Percentiles rank a stretch among this genome's conserved stretches.
These are phyloP conservation scores for Mortierella sp. DNA, from an alignment of 371 early-diverging fungal species.

Conservation along the genomic window DNA sequence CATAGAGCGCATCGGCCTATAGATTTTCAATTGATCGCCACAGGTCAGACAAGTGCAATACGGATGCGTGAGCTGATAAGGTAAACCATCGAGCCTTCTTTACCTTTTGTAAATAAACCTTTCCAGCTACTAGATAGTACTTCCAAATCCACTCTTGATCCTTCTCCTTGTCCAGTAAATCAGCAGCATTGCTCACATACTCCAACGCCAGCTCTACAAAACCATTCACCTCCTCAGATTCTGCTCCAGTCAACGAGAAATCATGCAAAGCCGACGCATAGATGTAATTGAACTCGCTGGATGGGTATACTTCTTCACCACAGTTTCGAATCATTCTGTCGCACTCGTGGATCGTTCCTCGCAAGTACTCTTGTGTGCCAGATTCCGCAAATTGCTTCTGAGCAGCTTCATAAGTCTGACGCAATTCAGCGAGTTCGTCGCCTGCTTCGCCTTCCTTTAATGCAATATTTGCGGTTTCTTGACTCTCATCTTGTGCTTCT, in stretches of 20 bases:
- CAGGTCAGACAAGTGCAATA: neutral
- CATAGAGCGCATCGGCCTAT: conserved; percentile 45
- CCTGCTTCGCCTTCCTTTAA: conserved; percentile 43
- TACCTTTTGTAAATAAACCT: conserved; percentile 49
- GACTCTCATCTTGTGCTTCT: neutral
- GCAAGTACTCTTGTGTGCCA: conserved; percentile 57
- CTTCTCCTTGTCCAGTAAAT: conserved; percentile 28
- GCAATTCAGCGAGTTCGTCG: conserved; percentile 43
- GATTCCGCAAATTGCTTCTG: conserved; percentile 54
- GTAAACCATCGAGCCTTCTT: neutral
- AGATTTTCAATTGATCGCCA: neutral
- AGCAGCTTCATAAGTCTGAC: conserved; percentile 56
- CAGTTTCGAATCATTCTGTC: conserved; percentile 73
- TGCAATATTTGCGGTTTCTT: conserved; percentile 40
- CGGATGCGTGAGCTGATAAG: too few relatives aligned
- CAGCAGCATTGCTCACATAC: conserved; percentile 35
- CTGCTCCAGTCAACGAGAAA: conserved; percentile 49
- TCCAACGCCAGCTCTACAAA: conserved; percentile 50
- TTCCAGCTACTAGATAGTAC: conserved; percentile 52
- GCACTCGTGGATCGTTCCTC: conserved; percentile 73
- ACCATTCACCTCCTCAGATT: conserved; percentile 35
- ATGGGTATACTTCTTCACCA: conserved; percentile 52
- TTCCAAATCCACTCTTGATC: conserved; percentile 43
- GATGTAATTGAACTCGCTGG: conserved; percentile 64
- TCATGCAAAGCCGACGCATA: conserved; percentile 72